Evolutionary conservation across 305 asterid genomes (phyloP).

Genomic region (Solanum hybrid): DNA sequence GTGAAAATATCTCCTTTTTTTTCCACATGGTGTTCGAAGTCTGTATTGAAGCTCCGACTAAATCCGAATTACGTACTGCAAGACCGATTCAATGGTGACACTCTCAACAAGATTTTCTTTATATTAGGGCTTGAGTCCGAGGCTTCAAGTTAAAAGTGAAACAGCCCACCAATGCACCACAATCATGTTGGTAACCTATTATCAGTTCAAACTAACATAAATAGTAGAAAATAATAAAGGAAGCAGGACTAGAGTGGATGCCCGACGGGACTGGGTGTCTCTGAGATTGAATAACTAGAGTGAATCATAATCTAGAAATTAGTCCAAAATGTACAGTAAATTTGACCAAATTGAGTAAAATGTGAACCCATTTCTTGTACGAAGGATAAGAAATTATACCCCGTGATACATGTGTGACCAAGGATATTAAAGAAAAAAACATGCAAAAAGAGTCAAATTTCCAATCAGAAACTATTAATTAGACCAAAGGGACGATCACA

Average conservation of each 20-base stretch:
- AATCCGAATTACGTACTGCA: too few species aligned
- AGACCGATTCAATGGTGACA: fast-evolving
- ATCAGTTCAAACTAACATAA: not conserved
- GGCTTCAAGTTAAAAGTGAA: too few species aligned
- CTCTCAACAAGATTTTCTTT: too few species aligned
- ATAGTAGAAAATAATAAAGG: not conserved
- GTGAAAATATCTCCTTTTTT: too few species aligned
- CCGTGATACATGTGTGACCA: not conserved
- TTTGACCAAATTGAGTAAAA: not conserved
- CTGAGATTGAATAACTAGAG: not conserved
- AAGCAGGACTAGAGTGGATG: not conserved
- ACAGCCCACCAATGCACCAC: too few species aligned
- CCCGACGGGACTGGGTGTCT: not conserved
- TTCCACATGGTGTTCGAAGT: too few species aligned
- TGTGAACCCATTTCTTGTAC: not conserved
- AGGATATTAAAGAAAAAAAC: not conserved
- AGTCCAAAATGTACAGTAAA: not conserved
- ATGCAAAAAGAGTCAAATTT: not conserved
- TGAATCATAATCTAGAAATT: not conserved
- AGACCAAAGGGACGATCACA: not conserved
- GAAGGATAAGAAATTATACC: not conserved
- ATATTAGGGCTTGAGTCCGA: too few species aligned
- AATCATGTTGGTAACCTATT: too few species aligned
- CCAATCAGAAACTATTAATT: not conserved
- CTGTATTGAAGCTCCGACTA: fast-evolving